Conservation (phyloP, 495 filamentous ascomycete species). For the Penicillium fimorum region DNA sequence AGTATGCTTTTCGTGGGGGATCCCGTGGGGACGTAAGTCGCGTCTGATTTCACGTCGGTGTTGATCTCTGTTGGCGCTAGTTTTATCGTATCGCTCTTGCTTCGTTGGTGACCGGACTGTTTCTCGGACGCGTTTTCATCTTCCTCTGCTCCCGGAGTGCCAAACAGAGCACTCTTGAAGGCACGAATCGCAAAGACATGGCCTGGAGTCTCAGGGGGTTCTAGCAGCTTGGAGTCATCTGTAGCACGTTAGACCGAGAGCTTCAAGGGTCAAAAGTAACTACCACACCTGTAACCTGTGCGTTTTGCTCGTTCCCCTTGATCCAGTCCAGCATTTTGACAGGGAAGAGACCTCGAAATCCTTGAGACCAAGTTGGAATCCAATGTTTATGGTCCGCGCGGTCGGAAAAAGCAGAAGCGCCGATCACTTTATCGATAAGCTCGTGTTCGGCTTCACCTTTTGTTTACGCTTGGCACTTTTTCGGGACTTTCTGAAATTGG, state of each 20-base stretch:
- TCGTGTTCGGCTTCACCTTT: not conserved
- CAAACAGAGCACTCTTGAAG: constrained; percentile 87
- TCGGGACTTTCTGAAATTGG: not conserved
- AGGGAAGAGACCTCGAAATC: not conserved
- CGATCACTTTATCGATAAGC: constrained; percentile 16
- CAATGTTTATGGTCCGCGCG: constrained; percentile 26
- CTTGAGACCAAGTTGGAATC: constrained; percentile 4
- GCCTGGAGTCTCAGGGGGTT: constrained; percentile 87
- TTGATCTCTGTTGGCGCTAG: constrained; percentile 22
- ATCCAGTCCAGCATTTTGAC: constrained; percentile 55
- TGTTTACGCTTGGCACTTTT: not conserved
- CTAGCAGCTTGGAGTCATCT: constrained; percentile 46
- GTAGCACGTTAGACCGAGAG: not conserved
- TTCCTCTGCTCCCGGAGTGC: constrained; percentile 64
- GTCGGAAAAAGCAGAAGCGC: constrained; percentile 21
- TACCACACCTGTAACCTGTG: constrained; percentile 28
- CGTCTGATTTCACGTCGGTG: constrained; percentile 30
- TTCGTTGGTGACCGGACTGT: constrained; percentile 21
- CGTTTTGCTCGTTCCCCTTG: constrained; percentile 46
- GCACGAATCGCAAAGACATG: constrained; percentile 92
- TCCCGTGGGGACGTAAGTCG: constrained; percentile 35
- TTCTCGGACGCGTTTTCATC: constrained; percentile 25
- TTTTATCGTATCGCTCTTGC: constrained; percentile 24
- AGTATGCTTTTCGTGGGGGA: constrained; percentile 82
- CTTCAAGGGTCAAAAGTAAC: constrained; percentile 14